phyloP scores from a whole-genome alignment of 371 early-diverging fungal species.

The Batkoa obscura region DNA sequence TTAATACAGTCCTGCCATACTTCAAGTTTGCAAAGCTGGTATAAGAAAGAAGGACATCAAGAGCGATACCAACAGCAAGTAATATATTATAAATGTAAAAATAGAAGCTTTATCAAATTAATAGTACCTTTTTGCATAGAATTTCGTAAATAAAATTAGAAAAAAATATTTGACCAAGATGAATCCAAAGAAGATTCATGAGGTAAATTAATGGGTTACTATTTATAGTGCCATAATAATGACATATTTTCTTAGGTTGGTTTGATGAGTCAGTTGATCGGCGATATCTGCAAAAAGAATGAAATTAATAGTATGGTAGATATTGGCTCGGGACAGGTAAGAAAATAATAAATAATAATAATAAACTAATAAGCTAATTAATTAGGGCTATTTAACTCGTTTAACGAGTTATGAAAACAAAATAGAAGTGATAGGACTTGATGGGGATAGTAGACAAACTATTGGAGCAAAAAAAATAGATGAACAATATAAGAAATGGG shows the following conservation, averaged over 20 bases:
- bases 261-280: slow-evolving; percentile 22
- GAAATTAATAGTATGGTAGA: slow-evolving; percentile 24
- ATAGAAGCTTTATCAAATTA: too few species aligned
- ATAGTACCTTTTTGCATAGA: too few species aligned
- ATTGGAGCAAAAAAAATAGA: slow-evolving; percentile 39
- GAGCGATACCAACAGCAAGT: too few species aligned
- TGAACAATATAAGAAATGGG: not conserved
- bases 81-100: too few species aligned
- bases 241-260: not conserved
- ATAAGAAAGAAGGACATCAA: too few species aligned
- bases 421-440: slow-evolving; percentile 59
- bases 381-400: slow-evolving; percentile 58
- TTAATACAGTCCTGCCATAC: too few species aligned
- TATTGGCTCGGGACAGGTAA: slow-evolving; percentile 33
- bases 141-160: too few species aligned
- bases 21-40: too few species aligned
- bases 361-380: not conserved
- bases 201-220: slow-evolving; percentile 17
- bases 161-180: slow-evolving; percentile 24
- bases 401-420: slow-evolving; percentile 45
- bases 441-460: slow-evolving; percentile 53
- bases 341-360: slow-evolving; percentile 1
- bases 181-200: slow-evolving; percentile 41
- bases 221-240: not conserved
- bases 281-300: slow-evolving; percentile 13